Evolutionary conservation across 257 asterid genomes (phyloP), one percentile per base, ranked within the genome.

Genomic region (Lavandula angustifolia): DNA sequence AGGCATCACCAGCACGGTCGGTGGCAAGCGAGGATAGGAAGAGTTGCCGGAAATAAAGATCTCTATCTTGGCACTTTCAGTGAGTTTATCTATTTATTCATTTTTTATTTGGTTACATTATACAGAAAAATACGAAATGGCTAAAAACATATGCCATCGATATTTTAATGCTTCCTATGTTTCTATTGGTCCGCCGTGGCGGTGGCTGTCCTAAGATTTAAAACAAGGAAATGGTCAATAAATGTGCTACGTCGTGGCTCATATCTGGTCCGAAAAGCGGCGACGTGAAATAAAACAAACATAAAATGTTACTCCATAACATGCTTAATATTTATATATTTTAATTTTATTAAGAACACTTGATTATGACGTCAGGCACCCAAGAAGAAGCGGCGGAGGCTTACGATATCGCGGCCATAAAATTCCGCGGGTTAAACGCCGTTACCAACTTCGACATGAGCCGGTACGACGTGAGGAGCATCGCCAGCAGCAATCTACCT

Each of bases 1-100:
- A 89, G 96, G 86, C 97, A 89, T 76, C 97, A 89, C 81, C 97
- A 89, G 79, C 95, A 89, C 64, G 94, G 97, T 46, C 84, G 95
- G 31, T 87, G 96, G 96, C 95, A 89, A 60, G 96, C 96, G 38
- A 80, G 92, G 71, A 89, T 89, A 2, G 92, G 96, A n/a, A 78
- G 96, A 71, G 96, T 89, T 5, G 95, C 95, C 48, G 96, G 95
- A 62, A 89, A 89, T 67, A 89, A 87, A 74, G 96, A 87, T 74
- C 91, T 89, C 7, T 85, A 89, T 67, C 94, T 89, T 9, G 97
- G 97, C 74, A 89, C 97, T 48, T 89, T 89, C 77, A 85, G 97
- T 89, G 49, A 77, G 94, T 7, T 16, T 35, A 6, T 29, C 11
- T 53, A 4, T 8, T 10, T 35, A 9, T 11, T 37, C 4, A 32